phyloP scores from a whole-genome alignment of 441 rosid genomes.

The Populus hybrid region DNA sequence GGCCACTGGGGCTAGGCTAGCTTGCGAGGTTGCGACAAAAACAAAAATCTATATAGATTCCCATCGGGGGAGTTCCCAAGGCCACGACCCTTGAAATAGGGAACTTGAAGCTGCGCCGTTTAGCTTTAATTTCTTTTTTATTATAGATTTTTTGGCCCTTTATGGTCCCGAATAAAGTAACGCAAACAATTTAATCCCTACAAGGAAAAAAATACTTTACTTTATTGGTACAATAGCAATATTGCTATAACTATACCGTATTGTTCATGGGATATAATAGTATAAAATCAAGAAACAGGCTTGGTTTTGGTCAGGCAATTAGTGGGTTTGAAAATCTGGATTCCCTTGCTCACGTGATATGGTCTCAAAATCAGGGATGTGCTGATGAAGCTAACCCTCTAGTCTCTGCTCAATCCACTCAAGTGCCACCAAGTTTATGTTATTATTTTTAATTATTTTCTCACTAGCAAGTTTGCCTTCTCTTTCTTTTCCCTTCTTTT shows the following conservation, averaged over 20 bases:
- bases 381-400: conserved; percentile 28
- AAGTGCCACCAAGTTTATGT: conserved; percentile 17
- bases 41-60: conserved; percentile 50
- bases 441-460: neutral
- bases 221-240: neutral
- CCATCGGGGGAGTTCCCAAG: conserved; percentile 50
- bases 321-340: conserved; percentile 36
- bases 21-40: conserved; percentile 8
- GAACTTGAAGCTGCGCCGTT: conserved; percentile 65
- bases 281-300: conserved; percentile 15
- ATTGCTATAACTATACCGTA: too few relatives aligned
- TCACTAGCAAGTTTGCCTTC: neutral
- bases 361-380: conserved; percentile 83
- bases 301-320: conserved; percentile 27
- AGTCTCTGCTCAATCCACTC: conserved; percentile 20
- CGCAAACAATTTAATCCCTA: conserved; percentile 15
- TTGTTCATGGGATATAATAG: neutral
- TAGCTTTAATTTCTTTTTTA: conserved; percentile 27
- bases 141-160: conserved; percentile 15
- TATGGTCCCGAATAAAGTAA: conserved; percentile 24
- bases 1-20: neutral
- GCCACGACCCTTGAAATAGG: conserved; percentile 65
- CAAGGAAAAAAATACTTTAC: conserved; percentile 4
- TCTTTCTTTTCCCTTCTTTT: conserved; percentile 23
- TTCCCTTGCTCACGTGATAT: conserved; percentile 64